These are phyloP conservation scores for Vigna angularis DNA, from an alignment of 306 rosid species.

Conservation along the genomic window DNA sequence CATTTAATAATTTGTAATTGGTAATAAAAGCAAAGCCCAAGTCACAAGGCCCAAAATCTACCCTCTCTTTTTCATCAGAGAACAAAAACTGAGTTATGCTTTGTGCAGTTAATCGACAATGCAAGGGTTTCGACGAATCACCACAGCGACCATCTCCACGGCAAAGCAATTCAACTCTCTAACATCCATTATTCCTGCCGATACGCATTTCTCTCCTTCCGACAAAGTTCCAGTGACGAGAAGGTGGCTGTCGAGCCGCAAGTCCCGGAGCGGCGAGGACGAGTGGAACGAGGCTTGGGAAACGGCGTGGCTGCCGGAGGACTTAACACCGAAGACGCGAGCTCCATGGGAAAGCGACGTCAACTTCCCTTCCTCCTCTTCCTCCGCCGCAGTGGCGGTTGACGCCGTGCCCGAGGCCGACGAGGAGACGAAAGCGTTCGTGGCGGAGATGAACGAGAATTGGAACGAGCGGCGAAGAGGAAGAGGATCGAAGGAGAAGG, in stretches of 20 bases:
- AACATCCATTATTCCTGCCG: neutral
- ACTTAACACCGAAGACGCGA: slow-evolving; percentile 58
- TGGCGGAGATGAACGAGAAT: slow-evolving; percentile 90
- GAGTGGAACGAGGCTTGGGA: slow-evolving; percentile 98
- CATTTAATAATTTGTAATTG: too few species aligned
- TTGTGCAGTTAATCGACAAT: slow-evolving; percentile 36
- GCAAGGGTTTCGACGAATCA: slow-evolving; percentile 60
- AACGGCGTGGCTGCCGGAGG: slow-evolving; percentile 93
- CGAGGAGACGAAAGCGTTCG: slow-evolving; percentile 81
- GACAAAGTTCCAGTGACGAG: neutral
- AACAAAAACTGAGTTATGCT: neutral
- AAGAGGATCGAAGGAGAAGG: slow-evolving; percentile 56
- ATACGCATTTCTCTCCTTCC: slow-evolving; percentile 19
- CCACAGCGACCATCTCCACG: slow-evolving; percentile 3
- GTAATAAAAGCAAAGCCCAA: neutral
- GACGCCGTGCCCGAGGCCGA: slow-evolving; percentile 53
- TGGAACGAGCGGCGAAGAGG: slow-evolving; percentile 78
- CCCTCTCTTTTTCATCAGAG: neutral
- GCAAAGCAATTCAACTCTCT: slow-evolving; percentile 39
- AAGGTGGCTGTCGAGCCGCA: slow-evolving; percentile 36
- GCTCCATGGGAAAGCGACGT: slow-evolving; percentile 90
- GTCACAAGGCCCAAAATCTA: slow-evolving; percentile 35
- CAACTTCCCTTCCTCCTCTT: slow-evolving; percentile 53
- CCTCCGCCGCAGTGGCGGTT: slow-evolving; percentile 34
- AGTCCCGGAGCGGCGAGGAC: slow-evolving; percentile 62